Evolutionary conservation across 345 rosid genomes (phyloP).

Genomic region (Linum lewisii): DNA sequence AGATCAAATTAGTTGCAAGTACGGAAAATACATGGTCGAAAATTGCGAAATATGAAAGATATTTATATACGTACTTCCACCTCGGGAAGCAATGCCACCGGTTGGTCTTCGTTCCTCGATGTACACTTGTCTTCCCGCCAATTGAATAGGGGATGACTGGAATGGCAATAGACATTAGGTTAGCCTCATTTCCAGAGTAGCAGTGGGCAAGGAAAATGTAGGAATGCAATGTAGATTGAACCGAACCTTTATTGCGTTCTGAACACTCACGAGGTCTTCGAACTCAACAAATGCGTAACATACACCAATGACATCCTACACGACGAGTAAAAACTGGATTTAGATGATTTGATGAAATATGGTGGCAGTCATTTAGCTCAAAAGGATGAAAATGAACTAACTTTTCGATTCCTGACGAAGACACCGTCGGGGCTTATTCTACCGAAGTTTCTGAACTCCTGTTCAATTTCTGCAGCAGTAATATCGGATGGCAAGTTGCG

Average conservation of each 20-base stretch:
- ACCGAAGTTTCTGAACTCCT: slow-evolving; percentile 80
- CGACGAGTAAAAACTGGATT: slow-evolving; percentile 2
- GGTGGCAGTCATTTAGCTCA: not conserved
- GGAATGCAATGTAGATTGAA: not conserved
- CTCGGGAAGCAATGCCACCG: slow-evolving; percentile 54
- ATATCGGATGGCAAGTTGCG: slow-evolving; percentile 83
- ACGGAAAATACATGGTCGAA: not conserved
- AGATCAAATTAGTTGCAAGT: not conserved
- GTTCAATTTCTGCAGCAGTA: slow-evolving; percentile 70
- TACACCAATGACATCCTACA: slow-evolving; percentile 78
- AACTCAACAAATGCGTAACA: slow-evolving; percentile 98
- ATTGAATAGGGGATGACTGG: slow-evolving; percentile 84
- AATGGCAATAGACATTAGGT: slow-evolving; percentile 11
- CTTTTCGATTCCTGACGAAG: slow-evolving; percentile 84
- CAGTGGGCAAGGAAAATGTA: not conserved
- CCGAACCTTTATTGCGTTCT: slow-evolving; percentile 80
- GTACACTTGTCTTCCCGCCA: slow-evolving; percentile 81
- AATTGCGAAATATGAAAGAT: not conserved
- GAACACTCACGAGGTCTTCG: slow-evolving; percentile 76
- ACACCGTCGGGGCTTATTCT: slow-evolving; percentile 83
- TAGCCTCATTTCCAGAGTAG: not conserved
- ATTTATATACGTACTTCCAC: slow-evolving; percentile 56
- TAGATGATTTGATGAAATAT: slow-evolving; percentile 11
- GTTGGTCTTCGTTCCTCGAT: slow-evolving; percentile 96
- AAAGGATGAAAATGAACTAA: slow-evolving; percentile 13